Percentiles rank a stretch among this genome's conserved stretches.
Conservation (phyloP, 495 filamentous ascomycete species). For the Penicillium macrosclerotiorum region DNA sequence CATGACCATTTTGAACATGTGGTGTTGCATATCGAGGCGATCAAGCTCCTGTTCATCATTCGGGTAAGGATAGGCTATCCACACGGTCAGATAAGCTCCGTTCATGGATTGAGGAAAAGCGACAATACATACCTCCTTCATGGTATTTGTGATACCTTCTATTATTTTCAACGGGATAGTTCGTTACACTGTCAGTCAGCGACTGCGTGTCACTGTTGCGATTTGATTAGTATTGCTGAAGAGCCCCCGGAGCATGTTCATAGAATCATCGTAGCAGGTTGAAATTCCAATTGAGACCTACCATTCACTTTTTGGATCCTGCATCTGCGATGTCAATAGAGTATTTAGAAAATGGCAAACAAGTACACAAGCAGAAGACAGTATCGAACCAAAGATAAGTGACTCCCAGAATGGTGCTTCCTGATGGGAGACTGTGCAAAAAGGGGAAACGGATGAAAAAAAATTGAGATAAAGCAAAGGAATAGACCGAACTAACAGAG, state of each 20-base stretch:
- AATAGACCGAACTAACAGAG: conserved; percentile 16
- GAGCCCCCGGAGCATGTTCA: background rate
- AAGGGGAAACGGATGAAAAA: too few species aligned
- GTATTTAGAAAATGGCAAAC: background rate
- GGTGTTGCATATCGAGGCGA: conserved; percentile 59
- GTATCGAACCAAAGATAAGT: background rate
- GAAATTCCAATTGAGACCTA: too few species aligned
- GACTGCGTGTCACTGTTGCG: conserved; percentile 46
- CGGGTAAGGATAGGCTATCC: conserved; percentile 51
- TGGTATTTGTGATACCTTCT: conserved; percentile 57
- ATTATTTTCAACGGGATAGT: conserved; percentile 55
- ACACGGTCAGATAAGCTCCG: conserved; percentile 11
- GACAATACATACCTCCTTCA: conserved; percentile 49
- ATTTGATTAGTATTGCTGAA: conserved; percentile 4
- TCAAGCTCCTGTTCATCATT: conserved; percentile 57
- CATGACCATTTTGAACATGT: conserved; percentile 55
- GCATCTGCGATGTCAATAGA: conserved; percentile 24
- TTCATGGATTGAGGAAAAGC: background rate
- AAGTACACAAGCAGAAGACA: background rate
- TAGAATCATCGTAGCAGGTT: background rate
- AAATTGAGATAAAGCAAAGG: too few species aligned
- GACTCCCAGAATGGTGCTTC: background rate
- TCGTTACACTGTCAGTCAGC: conserved; percentile 47
- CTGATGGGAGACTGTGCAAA: too few species aligned
- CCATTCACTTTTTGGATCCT: conserved; percentile 24